Percentiles rank a stretch among this genome's conserved stretches.
phyloP scores from a whole-genome alignment of 1,284 basidiomycete genomes.

The Lentinula novae-zelandiae region DNA sequence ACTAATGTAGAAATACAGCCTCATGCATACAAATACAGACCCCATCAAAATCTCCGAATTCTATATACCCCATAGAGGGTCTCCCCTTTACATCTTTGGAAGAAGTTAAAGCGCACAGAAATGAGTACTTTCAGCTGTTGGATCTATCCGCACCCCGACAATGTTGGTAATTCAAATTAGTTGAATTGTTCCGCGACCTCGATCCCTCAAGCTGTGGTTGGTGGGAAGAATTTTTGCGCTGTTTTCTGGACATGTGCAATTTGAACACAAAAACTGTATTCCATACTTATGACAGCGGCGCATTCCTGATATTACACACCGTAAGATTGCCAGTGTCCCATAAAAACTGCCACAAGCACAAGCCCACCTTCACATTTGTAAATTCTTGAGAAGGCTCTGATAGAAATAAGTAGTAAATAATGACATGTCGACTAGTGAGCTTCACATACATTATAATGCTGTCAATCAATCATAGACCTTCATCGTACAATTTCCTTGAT shows the following conservation, averaged over 20 bases:
- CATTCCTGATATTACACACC: background rate
- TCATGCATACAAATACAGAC: background rate
- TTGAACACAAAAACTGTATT: background rate
- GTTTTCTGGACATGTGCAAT: background rate
- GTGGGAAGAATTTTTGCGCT: background rate
- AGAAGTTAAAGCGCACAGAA: too few species aligned
- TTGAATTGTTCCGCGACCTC: background rate
- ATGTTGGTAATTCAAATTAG: background rate
- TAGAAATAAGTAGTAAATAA: background rate
- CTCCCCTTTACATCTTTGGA: background rate
- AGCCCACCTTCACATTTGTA: background rate
- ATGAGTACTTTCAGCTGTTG: too few species aligned
- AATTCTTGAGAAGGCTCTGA: background rate
- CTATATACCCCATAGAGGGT: background rate
- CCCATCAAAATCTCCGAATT: background rate
- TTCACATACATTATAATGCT: background rate
- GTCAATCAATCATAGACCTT: constrained; percentile 52
- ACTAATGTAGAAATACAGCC: background rate
- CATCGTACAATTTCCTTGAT: constrained; percentile 75
- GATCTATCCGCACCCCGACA: background rate
- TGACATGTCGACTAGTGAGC: background rate
- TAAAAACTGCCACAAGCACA: background rate
- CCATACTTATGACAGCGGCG: background rate
- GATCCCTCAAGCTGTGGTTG: background rate
- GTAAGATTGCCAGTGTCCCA: background rate